Evolutionary conservation across 1,284 basidiomycete genomes (phyloP).

Genomic region (Ceratobasidium sp.): DNA sequence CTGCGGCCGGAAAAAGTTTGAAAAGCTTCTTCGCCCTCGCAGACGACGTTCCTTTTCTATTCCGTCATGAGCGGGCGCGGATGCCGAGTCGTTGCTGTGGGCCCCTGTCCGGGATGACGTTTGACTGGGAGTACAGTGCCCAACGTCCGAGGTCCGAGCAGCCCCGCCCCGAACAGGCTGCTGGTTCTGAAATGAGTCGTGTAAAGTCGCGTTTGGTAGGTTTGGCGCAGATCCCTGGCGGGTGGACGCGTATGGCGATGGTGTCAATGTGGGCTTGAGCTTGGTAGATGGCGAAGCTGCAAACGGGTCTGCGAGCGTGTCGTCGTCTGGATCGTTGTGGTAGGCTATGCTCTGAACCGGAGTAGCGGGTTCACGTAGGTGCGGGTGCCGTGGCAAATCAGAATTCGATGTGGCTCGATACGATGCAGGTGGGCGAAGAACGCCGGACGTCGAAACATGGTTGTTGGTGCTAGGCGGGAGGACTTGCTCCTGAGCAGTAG

Average conservation of each 20-base stretch:
- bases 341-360: constrained; percentile 16
- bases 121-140: neutral
- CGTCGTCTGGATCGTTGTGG: constrained; percentile 29
- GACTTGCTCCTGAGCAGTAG: neutral
- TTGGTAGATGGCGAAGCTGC: constrained; percentile 13
- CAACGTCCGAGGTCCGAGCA: neutral
- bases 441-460: neutral
- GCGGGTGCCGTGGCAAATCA: neutral
- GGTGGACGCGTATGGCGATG: neutral
- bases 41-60: constrained; percentile 22
- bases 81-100: neutral
- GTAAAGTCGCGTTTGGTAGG: neutral
- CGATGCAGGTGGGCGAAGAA: neutral
- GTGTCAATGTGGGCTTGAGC: too few relatives aligned
- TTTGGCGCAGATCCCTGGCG: neutral
- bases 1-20: constrained; percentile 19
- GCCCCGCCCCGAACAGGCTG: neutral
- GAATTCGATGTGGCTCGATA: neutral
- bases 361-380: neutral
- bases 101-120: constrained; percentile 12
- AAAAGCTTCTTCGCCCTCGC: constrained; percentile 30
- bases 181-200: constrained; percentile 9
- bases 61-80: neutral
- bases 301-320: constrained; percentile 27
- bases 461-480: neutral